These are phyloP conservation scores for Luzula sylvatica DNA, from an alignment of 176 grass and related monocot species.

Conservation along the genomic window DNA sequence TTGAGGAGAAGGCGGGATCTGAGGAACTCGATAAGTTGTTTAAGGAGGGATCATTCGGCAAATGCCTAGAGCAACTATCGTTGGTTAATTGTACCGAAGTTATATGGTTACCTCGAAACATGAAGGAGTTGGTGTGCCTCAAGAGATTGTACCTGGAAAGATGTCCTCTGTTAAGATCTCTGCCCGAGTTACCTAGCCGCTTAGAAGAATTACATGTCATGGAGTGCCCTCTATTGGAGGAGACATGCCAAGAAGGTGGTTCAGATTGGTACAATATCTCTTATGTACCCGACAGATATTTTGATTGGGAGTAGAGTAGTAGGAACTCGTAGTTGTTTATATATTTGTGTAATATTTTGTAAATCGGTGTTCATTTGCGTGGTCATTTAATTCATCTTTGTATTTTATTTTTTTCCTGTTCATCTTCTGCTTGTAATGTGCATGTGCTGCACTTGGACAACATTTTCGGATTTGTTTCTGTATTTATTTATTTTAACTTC, in stretches of 20 bases:
- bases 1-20: background rate
- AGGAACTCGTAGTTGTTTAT: too few species aligned
- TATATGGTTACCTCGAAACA: background rate
- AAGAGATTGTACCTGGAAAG: conserved; percentile 2
- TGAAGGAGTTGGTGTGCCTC: background rate
- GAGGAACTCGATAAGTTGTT: background rate
- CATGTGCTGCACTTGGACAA: too few species aligned
- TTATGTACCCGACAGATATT: conserved; percentile 8
- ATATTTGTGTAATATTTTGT: background rate
- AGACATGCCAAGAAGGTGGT: conserved; percentile 5
- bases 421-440: too few species aligned
- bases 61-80: background rate
- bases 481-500: too few species aligned
- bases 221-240: conserved; percentile 9
- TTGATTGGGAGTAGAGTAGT: background rate
- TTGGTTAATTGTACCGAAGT: conserved; percentile 3
- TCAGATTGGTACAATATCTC: conserved; percentile 16
- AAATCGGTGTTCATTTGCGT: too few species aligned
- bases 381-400: too few species aligned
- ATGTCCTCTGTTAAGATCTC: background rate
- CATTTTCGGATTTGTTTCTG: too few species aligned
- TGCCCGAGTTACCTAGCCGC: conserved; percentile 5
- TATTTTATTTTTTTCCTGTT: too few species aligned
- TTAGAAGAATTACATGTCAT: conserved; percentile 10
- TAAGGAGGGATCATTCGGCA: background rate